Evolutionary conservation across 768 basidiomycete genomes (phyloP), one percentile per base, ranked within the genome.

Genomic region (Kwoniella mangroviensis): DNA sequence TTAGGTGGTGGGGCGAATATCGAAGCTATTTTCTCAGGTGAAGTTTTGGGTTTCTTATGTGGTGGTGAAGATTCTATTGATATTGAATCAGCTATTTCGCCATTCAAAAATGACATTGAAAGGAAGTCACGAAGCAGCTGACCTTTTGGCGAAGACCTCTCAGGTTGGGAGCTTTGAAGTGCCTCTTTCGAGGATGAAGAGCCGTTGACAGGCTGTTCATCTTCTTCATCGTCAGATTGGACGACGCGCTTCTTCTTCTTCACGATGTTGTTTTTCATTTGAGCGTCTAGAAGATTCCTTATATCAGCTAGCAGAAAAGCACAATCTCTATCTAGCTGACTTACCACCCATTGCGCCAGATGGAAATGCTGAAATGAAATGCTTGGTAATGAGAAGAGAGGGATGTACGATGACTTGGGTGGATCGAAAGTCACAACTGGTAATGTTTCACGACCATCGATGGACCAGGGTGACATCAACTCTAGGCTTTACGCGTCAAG

Each of bases 201-300:
- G 34, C 28, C 56, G 10, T 60, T 55, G 24, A 56, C n/a, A 17
- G 49, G 52, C 4, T 45, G n/a, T 12, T 28, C 70, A 26, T 70
- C 73, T 4, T 71, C 79, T 41, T 77, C 76, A 5, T 74, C 73
- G 53, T 78, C 76, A 11, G 77, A 75, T 52, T 71, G 63, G 56
- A 80, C 72, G 15, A 80, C 62, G 15, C 77, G 75, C 68, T 78
- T 80, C 65, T 75, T 76, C 69, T 75, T 72, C 56, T 56, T 61
- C 0, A 45, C 21, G 24, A 49, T 42, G 43, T 69, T 34, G 19
- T 22, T 40, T 56, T 73, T 75, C 34, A 73, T 41, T 3, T 73
- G 74, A 4, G 62, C 63, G 21, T 73, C 78, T n/a, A n/a, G n/a
- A n/a, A n/a, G n/a, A n/a, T n/a, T n/a, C n/a, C n/a, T n/a, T n/a